Percentiles rank a stretch among this genome's conserved stretches.
Evolutionary conservation across 805 yeast species (phyloP).

Genomic region (Saccharomycopsis malanga): DNA sequence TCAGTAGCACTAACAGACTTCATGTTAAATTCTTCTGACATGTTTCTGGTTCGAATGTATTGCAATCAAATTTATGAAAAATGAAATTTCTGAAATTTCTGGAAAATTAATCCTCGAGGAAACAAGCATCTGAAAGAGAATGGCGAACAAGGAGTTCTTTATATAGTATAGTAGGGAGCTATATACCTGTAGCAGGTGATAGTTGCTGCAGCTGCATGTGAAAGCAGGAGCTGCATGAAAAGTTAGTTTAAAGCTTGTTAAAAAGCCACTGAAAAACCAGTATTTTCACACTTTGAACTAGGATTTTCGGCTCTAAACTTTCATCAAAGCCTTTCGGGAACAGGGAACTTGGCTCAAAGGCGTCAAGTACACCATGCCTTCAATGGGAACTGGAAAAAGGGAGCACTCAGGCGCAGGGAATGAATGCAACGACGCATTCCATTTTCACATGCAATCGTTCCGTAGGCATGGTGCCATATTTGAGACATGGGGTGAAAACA

Average conservation of each 20-base stretch:
- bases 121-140: background rate
- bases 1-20: background rate
- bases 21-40: background rate
- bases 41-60: background rate
- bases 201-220: background rate
- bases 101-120: background rate
- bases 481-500: too few species aligned
- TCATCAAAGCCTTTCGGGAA: too few species aligned
- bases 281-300: too few species aligned
- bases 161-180: background rate
- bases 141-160: background rate
- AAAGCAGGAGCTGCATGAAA: background rate
- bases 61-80: background rate
- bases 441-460: too few species aligned
- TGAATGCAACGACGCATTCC: too few species aligned
- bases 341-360: too few species aligned
- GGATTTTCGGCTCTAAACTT: too few species aligned
- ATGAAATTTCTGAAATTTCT: background rate
- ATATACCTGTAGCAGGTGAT: background rate
- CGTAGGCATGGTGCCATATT: too few species aligned
- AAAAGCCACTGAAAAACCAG: background rate
- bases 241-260: background rate
- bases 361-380: too few species aligned
- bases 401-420: too few species aligned
- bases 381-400: too few species aligned